A percentile compares a stretch with the other conserved stretches of the same genome.
Conservation (phyloP, 1,284 basidiomycete species). For the Ceratobasidium sp. region DNA sequence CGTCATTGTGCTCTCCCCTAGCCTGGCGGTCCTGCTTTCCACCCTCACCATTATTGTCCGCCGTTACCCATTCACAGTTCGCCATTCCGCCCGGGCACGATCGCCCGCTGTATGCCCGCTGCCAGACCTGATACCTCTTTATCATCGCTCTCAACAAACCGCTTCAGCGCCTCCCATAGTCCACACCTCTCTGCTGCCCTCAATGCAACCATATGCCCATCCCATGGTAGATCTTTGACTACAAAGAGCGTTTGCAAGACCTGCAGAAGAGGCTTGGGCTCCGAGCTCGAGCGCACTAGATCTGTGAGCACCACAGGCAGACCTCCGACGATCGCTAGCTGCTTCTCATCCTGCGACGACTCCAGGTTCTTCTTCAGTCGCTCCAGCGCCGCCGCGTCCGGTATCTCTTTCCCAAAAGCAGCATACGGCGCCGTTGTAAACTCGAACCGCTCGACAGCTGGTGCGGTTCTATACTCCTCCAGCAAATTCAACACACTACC, state of each 20-base stretch:
- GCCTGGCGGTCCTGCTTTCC: background rate
- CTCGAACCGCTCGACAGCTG: constrained; percentile 21
- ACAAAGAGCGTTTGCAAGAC: constrained; percentile 23
- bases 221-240: background rate
- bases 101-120: background rate
- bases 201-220: background rate
- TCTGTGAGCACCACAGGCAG: background rate
- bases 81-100: constrained; percentile 1
- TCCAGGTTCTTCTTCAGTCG: constrained; percentile 21
- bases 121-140: background rate
- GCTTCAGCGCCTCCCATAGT: constrained; percentile 8
- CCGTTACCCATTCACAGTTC: background rate
- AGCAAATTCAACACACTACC: background rate
- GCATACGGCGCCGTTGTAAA: constrained; percentile 25
- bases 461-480: background rate
- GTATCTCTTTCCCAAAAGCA: constrained; percentile 19
- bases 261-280: constrained; percentile 4
- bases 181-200: constrained; percentile 1
- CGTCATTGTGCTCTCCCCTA: too few species aligned
- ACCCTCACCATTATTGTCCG: background rate
- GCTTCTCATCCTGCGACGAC: constrained; percentile 20
- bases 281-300: background rate
- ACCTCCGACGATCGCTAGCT: constrained; percentile 20
- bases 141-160: constrained; percentile 6
- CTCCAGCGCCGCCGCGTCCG: constrained; percentile 7